Percentiles rank a stretch among this genome's conserved stretches.
Evolutionary conservation across 345 rosid genomes (phyloP).

Genomic region (Brassica juncea): DNA sequence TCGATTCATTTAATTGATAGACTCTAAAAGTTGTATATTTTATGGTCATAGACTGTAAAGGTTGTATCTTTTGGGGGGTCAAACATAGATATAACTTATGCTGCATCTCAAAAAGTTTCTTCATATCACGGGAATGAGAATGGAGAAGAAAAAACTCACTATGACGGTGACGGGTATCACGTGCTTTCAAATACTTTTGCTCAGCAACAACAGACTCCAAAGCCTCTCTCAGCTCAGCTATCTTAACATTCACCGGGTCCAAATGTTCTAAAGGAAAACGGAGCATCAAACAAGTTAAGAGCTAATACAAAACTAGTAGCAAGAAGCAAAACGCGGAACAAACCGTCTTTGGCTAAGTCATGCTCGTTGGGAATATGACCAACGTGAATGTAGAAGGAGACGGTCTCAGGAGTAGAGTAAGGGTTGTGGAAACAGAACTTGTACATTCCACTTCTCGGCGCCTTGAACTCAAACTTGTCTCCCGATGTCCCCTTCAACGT

Average conservation of each 20-base stretch:
- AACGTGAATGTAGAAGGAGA: slow-evolving; percentile 89
- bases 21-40: background rate
- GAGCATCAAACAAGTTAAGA: slow-evolving; percentile 14
- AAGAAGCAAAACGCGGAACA: slow-evolving; percentile 17
- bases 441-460: slow-evolving; percentile 94
- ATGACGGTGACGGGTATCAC: slow-evolving; percentile 86
- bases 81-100: background rate
- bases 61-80: background rate
- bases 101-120: background rate
- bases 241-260: slow-evolving; percentile 92
- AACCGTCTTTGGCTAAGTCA: slow-evolving; percentile 95
- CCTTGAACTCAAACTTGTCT: slow-evolving; percentile 88
- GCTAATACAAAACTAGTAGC: background rate
- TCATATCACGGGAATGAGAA: background rate
- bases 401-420: slow-evolving; percentile 88
- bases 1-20: background rate
- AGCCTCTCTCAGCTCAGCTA: slow-evolving; percentile 92
- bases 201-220: slow-evolving; percentile 90
- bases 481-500: slow-evolving; percentile 89
- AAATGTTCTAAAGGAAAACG: slow-evolving; percentile 64
- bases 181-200: slow-evolving; percentile 93
- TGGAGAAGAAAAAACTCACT: slow-evolving; percentile 52
- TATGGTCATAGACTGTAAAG: background rate
- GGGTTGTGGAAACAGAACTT: slow-evolving; percentile 96
- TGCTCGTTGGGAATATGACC: slow-evolving; percentile 96